A percentile compares a stretch with the other conserved stretches of the same genome.
These are phyloP conservation scores for Dittrichia graveolens DNA, from an alignment of 129 eudicot genomes.

Conservation along the genomic window DNA sequence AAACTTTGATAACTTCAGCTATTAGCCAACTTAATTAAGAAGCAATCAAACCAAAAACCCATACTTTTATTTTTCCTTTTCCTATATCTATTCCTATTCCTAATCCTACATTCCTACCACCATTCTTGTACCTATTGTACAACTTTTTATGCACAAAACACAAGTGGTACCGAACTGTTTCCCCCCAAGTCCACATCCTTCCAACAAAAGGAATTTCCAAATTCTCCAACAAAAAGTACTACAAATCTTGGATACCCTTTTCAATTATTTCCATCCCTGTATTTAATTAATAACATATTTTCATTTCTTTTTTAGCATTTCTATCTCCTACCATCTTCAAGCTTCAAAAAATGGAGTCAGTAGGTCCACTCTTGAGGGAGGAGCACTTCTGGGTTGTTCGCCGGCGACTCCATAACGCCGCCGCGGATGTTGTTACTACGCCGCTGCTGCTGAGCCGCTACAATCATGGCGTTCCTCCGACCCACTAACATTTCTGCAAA, in stretches of 20 bases:
- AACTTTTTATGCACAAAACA: slow-evolving; percentile 8
- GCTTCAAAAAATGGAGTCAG: slow-evolving; percentile 20
- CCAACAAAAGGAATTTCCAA: slow-evolving; percentile 26
- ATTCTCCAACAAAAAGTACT: slow-evolving; percentile 21
- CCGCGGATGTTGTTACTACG: slow-evolving; percentile 25
- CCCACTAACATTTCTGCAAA: slow-evolving; percentile 39
- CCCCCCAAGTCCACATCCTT: not conserved
- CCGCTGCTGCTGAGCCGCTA: slow-evolving; percentile 24
- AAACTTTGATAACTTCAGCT: too few relatives aligned
- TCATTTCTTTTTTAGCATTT: not conserved
- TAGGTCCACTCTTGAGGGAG: slow-evolving; percentile 88
- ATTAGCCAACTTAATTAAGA: too few relatives aligned
- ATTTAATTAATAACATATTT: slow-evolving; percentile 11
- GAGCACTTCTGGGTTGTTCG: slow-evolving; percentile 39
- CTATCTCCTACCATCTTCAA: slow-evolving; percentile 4
- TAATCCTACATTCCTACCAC: too few relatives aligned
- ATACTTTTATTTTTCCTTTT: too few relatives aligned
- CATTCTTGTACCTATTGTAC: not conserved
- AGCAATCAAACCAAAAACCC: too few relatives aligned
- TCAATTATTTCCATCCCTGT: slow-evolving; percentile 15
- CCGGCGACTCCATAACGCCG: slow-evolving; percentile 18
- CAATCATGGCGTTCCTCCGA: slow-evolving; percentile 41
- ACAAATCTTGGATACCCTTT: slow-evolving; percentile 10
- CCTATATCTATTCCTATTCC: too few relatives aligned
- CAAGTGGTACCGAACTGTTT: not conserved